phyloP scores from a whole-genome alignment of 2,329 filamentous ascomycete genomes.

The Pezicula neosporulosa region DNA sequence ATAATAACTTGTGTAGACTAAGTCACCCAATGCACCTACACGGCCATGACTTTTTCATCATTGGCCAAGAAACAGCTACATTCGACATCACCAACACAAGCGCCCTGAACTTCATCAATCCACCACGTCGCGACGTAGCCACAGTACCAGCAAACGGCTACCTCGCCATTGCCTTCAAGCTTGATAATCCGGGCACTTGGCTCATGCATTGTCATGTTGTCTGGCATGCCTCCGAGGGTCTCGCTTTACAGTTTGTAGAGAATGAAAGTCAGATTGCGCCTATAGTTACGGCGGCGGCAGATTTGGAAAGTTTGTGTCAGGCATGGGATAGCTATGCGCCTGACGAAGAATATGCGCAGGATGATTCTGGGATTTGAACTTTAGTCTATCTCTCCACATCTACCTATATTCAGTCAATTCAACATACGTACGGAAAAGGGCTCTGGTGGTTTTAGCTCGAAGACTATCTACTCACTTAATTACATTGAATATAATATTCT shows the following conservation, averaged over 20 bases:
- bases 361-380: conserved; percentile 22
- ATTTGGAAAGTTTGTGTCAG: conserved; percentile 16
- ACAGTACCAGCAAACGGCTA: conserved; percentile 35
- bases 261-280: conserved; percentile 14
- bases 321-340: conserved; percentile 17
- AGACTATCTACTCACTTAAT: too few relatives aligned
- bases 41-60: conserved; percentile 46
- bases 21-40: conserved; percentile 42
- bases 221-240: conserved; percentile 53
- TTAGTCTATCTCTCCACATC: too few relatives aligned
- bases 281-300: conserved; percentile 9
- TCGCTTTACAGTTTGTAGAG: conserved; percentile 49
- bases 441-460: too few relatives aligned
- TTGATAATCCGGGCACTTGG: conserved; percentile 29
- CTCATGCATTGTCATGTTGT: conserved; percentile 33
- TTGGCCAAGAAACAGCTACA: conserved; percentile 40
- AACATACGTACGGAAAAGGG: too few relatives aligned
- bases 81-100: conserved; percentile 23
- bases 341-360: conserved; percentile 12
- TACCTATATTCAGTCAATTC: too few relatives aligned
- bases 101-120: conserved; percentile 35
- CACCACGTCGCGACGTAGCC: conserved; percentile 49
- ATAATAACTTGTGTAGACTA: conserved; percentile 1
- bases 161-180: conserved; percentile 27
- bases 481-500: too few relatives aligned